A percentile compares a stretch with the other conserved stretches of the same genome.
Evolutionary conservation across 148 eudicot species (phyloP).

Genomic region (Polygonum aviculare): DNA sequence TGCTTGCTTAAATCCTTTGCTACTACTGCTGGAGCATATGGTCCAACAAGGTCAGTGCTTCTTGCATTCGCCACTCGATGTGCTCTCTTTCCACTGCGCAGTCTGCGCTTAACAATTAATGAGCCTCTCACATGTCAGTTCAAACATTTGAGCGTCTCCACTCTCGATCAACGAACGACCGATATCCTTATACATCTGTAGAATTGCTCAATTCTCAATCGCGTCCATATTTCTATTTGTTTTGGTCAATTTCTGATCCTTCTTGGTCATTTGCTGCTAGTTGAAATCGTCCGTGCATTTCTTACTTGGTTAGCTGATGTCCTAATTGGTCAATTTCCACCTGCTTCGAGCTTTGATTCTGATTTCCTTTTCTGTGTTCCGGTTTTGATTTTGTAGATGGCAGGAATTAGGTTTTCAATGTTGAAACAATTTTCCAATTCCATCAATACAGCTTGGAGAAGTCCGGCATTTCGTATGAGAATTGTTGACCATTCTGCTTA

Average conservation of each 20-base stretch:
- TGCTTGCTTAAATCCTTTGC: not conserved
- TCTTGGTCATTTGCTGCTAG: not conserved
- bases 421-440: slow-evolving; percentile 30
- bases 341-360: not conserved
- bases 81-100: not conserved
- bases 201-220: not conserved
- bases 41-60: not conserved
- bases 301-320: not conserved
- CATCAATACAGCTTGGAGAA: slow-evolving; percentile 12
- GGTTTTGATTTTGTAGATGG: slow-evolving; percentile 24
- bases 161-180: not conserved
- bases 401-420: slow-evolving; percentile 37
- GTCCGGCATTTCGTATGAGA: slow-evolving; percentile 12
- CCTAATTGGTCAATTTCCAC: not conserved
- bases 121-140: too few species aligned
- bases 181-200: not conserved
- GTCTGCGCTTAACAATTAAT: not conserved
- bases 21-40: not conserved
- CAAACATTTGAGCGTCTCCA: not conserved
- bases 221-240: not conserved
- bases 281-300: not conserved
- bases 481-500: slow-evolving; percentile 12
- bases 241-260: not conserved
- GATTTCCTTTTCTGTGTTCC: slow-evolving; percentile 1
- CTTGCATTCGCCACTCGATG: not conserved